Conservation (phyloP, 2,329 filamentous ascomycete species). For the Penicillium sp. region DNA sequence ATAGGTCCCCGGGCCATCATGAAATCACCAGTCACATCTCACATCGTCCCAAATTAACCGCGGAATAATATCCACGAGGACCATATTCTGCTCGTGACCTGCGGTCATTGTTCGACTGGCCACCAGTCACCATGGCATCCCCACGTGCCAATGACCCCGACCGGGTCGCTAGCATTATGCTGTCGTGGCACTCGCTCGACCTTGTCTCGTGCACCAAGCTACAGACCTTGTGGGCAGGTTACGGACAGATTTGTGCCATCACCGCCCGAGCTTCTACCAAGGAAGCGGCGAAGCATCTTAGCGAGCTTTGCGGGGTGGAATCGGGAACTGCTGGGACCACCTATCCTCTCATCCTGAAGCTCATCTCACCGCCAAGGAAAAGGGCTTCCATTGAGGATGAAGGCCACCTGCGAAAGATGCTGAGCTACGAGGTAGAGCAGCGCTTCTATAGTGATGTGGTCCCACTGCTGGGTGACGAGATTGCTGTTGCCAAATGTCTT, state of each 20-base stretch:
- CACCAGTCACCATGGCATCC: slow-evolving; percentile 8
- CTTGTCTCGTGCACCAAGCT: slow-evolving; percentile 30
- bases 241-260: slow-evolving; percentile 54
- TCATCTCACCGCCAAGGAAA: slow-evolving; percentile 52
- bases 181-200: slow-evolving; percentile 27
- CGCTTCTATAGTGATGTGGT: slow-evolving; percentile 59
- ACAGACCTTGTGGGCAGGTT: slow-evolving; percentile 48
- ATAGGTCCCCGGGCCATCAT: too few relatives aligned
- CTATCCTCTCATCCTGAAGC: slow-evolving; percentile 52
- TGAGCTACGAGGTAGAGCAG: slow-evolving; percentile 65
- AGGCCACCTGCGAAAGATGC: slow-evolving; percentile 60
- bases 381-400: slow-evolving; percentile 44
- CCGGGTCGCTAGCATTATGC: slow-evolving; percentile 26
- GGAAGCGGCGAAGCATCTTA: slow-evolving; percentile 21
- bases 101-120: not conserved
- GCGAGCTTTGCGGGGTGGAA: slow-evolving; percentile 19
- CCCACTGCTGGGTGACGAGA: slow-evolving; percentile 42
- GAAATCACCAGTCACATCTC: not conserved
- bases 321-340: slow-evolving; percentile 13
- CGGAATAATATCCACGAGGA: not conserved
- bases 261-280: slow-evolving; percentile 38
- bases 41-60: not conserved
- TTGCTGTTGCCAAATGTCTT: slow-evolving; percentile 51
- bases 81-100: not conserved
- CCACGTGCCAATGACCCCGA: slow-evolving; percentile 12